These are phyloP conservation scores for Candida anglica DNA, from an alignment of 805 yeast species.

Conservation along the genomic window DNA sequence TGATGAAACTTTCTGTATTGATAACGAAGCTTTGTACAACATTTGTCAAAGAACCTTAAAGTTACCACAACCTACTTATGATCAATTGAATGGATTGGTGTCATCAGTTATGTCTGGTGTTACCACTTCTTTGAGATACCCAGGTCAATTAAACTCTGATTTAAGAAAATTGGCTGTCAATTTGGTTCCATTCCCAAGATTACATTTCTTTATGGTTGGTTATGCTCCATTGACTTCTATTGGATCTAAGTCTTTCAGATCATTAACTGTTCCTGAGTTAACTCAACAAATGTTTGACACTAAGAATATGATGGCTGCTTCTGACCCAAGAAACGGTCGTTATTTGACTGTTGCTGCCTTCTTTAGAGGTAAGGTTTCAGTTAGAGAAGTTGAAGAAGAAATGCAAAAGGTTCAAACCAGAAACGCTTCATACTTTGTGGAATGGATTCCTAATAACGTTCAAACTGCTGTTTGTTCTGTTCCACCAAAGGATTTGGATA, in stretches of 20 bases:
- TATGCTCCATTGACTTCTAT: constrained; percentile 87
- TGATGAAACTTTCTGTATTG: constrained; percentile 93
- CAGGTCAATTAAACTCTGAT: constrained; percentile 92
- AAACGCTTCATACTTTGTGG: constrained; percentile 81
- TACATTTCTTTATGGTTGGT: constrained; percentile 94
- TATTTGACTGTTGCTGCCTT: constrained; percentile 91
- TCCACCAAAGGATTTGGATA: constrained; percentile 79
- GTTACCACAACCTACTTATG: constrained; percentile 72
- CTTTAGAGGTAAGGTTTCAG: constrained; percentile 90
- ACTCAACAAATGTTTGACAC: constrained; percentile 93
- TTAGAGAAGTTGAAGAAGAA: constrained; percentile 92
- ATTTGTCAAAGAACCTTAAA: constrained; percentile 85
- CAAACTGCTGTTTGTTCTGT: constrained; percentile 92
- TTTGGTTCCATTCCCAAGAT: constrained; percentile 91
- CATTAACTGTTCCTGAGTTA: constrained; percentile 83
- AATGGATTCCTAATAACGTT: constrained; percentile 95
- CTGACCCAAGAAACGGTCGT: constrained; percentile 87
- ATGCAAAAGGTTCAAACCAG: constrained; percentile 80
- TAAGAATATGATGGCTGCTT: constrained; percentile 93
- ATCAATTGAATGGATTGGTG: constrained; percentile 76
- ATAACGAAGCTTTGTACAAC: constrained; percentile 88
- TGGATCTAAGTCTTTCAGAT: constrained; percentile 77
- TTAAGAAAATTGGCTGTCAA: constrained; percentile 90
- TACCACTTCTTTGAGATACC: constrained; percentile 89
- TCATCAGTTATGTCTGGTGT: constrained; percentile 94